Percentiles rank a stretch among this genome's conserved stretches.
phyloP scores from a whole-genome alignment of 768 basidiomycete species.

The Scleroderma bovista region DNA sequence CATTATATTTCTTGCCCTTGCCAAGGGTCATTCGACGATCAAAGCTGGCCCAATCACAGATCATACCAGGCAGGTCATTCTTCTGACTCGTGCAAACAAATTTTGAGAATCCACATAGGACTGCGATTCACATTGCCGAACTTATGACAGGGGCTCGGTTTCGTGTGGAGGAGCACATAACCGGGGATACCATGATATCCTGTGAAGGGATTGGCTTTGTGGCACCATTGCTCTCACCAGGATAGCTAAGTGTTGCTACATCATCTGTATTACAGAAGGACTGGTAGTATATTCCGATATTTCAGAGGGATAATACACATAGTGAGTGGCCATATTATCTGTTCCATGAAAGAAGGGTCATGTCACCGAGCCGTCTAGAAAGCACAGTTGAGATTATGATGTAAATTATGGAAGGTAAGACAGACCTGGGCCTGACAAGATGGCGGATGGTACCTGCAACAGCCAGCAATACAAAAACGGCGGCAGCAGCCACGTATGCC shows the following conservation, averaged over 20 bases:
- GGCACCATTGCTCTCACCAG: slow-evolving; percentile 8
- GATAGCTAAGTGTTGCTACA: neutral
- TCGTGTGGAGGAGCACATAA: slow-evolving; percentile 39
- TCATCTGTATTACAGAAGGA: slow-evolving; percentile 18
- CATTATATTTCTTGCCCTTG: slow-evolving; percentile 71
- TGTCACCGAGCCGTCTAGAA: slow-evolving; percentile 74
- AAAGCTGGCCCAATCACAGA: slow-evolving; percentile 52
- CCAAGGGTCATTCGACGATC: slow-evolving; percentile 56
- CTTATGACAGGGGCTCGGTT: slow-evolving; percentile 66
- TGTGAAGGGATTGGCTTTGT: slow-evolving; percentile 63
- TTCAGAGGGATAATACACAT: slow-evolving; percentile 10
- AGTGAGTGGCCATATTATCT: slow-evolving; percentile 28
- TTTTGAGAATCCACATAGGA: slow-evolving; percentile 23
- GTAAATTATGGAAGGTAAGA: slow-evolving; percentile 2
- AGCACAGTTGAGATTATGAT: neutral
- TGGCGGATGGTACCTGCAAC: slow-evolving; percentile 88
- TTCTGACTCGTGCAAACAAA: neutral
- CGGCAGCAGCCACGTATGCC: slow-evolving; percentile 91
- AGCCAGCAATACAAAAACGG: slow-evolving; percentile 83
- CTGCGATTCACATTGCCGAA: slow-evolving; percentile 72
- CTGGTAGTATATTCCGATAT: slow-evolving; percentile 8
- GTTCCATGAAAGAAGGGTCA: slow-evolving; percentile 85
- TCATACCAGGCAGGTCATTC: slow-evolving; percentile 53
- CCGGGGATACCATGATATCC: slow-evolving; percentile 40
- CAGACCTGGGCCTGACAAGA: slow-evolving; percentile 84